A percentile compares a stretch with the other conserved stretches of the same genome.
These are phyloP conservation scores for Elsinoe necatrix DNA, from an alignment of 2,329 filamentous ascomycete species.

Conservation along the genomic window DNA sequence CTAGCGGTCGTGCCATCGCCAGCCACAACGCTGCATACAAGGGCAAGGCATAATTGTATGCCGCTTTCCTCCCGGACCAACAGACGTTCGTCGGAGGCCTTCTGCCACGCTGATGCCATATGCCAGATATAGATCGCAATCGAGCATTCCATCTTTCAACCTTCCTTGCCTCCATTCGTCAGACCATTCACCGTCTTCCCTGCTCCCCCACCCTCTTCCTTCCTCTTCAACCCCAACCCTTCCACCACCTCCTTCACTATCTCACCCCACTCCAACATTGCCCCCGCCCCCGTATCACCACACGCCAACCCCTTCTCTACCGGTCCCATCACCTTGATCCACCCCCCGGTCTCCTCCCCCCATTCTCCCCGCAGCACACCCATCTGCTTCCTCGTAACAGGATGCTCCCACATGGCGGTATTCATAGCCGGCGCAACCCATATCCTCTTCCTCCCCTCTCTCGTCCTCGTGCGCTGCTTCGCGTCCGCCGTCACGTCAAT, in stretches of 20 bases:
- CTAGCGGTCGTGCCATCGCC: constrained; percentile 62
- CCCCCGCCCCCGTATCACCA: constrained; percentile 72
- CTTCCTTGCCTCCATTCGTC: not conserved
- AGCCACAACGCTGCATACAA: constrained; percentile 30
- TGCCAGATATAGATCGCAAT: not conserved
- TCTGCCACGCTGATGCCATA: not conserved
- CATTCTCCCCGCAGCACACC: constrained; percentile 62
- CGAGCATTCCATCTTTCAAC: not conserved
- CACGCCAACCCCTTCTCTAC: constrained; percentile 73
- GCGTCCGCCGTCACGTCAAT: constrained; percentile 39
- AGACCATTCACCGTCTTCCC: not conserved
- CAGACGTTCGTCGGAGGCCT: not conserved
- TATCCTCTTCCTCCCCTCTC: constrained; percentile 52
- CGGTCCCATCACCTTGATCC: constrained; percentile 65
- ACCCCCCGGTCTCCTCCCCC: constrained; percentile 44
- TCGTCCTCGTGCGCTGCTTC: constrained; percentile 18
- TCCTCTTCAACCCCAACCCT: constrained; percentile 21
- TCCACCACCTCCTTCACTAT: constrained; percentile 60
- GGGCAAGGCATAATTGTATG: constrained; percentile 11
- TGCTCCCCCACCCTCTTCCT: not conserved
- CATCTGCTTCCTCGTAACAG: constrained; percentile 67
- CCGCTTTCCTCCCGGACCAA: not conserved
- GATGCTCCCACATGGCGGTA: constrained; percentile 81
- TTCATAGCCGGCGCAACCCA: constrained; percentile 81
- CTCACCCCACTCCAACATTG: constrained; percentile 72